Percentiles rank a stretch among this genome's conserved stretches.
Evolutionary conservation across 345 rosid genomes (phyloP).

Genomic region (Carallia pectinifolia): DNA sequence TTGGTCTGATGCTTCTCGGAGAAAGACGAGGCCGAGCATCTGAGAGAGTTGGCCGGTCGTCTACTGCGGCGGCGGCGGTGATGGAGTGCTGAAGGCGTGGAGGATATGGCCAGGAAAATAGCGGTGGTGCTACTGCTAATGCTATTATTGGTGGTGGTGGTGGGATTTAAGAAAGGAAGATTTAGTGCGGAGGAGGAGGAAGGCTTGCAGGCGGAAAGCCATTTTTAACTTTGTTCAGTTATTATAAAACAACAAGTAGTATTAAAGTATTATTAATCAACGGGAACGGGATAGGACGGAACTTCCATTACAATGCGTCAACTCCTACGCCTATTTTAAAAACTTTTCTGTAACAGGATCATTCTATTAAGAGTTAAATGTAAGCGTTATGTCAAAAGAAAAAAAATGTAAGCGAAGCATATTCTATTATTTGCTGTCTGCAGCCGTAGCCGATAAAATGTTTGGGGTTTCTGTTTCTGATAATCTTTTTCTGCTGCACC

Average conservation of each 20-base stretch:
- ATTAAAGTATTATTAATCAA: not conserved
- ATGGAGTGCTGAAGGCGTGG: conserved; percentile 4
- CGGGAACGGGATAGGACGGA: no score
- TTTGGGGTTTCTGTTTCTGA: no score
- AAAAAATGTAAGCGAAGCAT: not conserved
- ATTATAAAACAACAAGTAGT: not conserved
- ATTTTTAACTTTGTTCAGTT: conserved; percentile 16
- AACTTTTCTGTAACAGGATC: no score
- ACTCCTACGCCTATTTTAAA: no score
- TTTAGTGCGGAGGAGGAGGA: conserved; percentile 1
- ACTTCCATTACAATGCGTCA: no score
- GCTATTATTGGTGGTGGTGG: not conserved
- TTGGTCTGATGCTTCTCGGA: conserved; percentile 47
- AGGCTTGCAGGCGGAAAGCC: conserved; percentile 56
- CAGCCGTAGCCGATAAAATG: no score
- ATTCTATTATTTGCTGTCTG: not conserved
- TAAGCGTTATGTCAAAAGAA: no score
- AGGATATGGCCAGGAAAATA: conserved; percentile 14
- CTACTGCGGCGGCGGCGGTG: conserved; percentile 20
- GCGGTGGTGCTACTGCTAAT: not conserved
- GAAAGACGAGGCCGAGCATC: conserved; percentile 58
- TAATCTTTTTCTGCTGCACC: not conserved
- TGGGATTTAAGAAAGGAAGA: conserved; percentile 14
- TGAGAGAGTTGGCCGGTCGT: conserved; percentile 15
- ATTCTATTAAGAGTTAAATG: no score